A percentile compares a stretch with the other conserved stretches of the same genome.
Conservation (phyloP, 306 rosid genomes). For the Astragalus glycyphyllos region DNA sequence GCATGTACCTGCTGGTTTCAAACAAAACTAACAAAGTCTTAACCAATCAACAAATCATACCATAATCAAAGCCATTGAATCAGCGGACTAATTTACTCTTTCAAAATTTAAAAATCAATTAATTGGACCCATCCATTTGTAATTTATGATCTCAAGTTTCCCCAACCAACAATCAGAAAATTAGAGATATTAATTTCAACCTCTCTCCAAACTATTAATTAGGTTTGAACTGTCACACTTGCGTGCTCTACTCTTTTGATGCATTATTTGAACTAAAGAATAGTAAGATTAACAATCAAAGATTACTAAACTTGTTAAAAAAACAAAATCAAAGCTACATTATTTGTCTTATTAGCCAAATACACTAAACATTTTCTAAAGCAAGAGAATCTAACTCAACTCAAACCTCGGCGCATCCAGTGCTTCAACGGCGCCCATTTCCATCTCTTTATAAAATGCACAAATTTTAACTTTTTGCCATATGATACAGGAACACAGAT, state of each 20-base stretch:
- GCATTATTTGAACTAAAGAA: conserved; percentile 11
- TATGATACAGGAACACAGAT: too few relatives aligned
- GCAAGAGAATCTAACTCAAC: neutral
- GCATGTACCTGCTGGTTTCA: conserved; percentile 32
- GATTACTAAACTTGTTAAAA: conserved; percentile 8
- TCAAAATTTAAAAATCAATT: neutral
- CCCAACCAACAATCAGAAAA: conserved; percentile 37
- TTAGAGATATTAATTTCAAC: conserved; percentile 1
- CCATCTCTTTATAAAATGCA: too few relatives aligned
- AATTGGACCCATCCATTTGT: conserved; percentile 30
- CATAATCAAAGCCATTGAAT: conserved; percentile 44
- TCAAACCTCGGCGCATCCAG: too few relatives aligned
- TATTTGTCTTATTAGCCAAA: conserved; percentile 1
- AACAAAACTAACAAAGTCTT: conserved; percentile 29
- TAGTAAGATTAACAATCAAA: conserved; percentile 42
- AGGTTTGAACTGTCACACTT: conserved; percentile 53
- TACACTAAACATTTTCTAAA: conserved; percentile 1
- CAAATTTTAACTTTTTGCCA: too few relatives aligned
- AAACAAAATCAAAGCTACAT: too few relatives aligned
- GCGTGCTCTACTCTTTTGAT: conserved; percentile 28
- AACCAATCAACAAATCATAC: conserved; percentile 27
- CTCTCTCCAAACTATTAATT: conserved; percentile 45
- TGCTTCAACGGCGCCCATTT: too few relatives aligned
- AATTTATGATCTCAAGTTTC: conserved; percentile 7
- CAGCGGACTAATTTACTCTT: conserved; percentile 30